Evolutionary conservation across 139 green algal genomes (phyloP).

Genomic region (Monoraphidium neglectum): DNA sequence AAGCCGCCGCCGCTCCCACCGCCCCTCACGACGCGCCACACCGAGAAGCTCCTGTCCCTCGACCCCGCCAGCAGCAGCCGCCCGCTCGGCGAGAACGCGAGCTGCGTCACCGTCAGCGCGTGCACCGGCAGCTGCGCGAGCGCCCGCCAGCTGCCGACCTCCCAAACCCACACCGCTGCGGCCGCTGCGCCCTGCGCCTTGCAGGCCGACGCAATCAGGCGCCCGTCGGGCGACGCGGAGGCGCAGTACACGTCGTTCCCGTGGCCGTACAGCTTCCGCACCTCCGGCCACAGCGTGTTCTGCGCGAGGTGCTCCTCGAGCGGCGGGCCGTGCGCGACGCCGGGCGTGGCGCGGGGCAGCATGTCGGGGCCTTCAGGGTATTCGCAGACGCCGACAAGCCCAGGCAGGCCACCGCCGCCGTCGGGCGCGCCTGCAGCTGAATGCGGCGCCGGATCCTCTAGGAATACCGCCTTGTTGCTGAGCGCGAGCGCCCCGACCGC

Average conservation of each 20-base stretch:
- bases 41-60: constrained; percentile 70
- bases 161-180: constrained; percentile 53
- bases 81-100: constrained; percentile 80
- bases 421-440: too few relatives aligned
- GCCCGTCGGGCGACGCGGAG: constrained; percentile 60
- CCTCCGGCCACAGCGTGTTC: constrained; percentile 92
- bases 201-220: constrained; percentile 76
- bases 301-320: constrained; percentile 94
- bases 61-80: constrained; percentile 62
- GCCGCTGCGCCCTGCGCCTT: constrained; percentile 61
- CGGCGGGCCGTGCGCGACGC: constrained; percentile 61
- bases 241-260: constrained; percentile 88
- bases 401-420: neutral
- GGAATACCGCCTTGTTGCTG: constrained; percentile 89
- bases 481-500: constrained; percentile 87
- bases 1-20: neutral
- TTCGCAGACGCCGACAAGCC: constrained; percentile 19
- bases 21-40: constrained; percentile 2
- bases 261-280: constrained; percentile 97
- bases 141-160: constrained; percentile 35
- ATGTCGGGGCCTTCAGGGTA: constrained; percentile 83
- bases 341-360: constrained; percentile 67
- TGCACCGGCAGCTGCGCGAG: constrained; percentile 62
- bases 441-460: too few relatives aligned
- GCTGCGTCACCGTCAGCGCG: constrained; percentile 91